Evolutionary conservation across 1,284 basidiomycete genomes (phyloP), one percentile per base, ranked within the genome.

Genomic region (Pseudozyma sp.): DNA sequence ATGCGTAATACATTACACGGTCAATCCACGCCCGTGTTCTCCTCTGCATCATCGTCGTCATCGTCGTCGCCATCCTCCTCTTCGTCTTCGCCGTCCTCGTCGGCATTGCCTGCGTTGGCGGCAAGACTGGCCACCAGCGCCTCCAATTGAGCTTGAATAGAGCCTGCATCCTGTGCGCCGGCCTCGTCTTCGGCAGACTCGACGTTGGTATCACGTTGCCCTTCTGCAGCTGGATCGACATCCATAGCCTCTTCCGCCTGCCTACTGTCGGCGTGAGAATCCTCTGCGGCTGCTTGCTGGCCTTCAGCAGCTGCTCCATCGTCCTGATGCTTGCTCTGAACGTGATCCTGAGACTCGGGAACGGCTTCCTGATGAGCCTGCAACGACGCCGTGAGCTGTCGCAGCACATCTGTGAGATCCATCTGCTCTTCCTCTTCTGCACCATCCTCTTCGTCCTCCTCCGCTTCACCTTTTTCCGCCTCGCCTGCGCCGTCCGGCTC

Each of bases 311-410:
- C 39, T 13, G 54, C 49, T 5, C 33, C 35, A 14, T 42, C 42
- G 3, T 34, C 34, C 34, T 49, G 39, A 11, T 24, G 40, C 45
- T 55, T 40, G 33, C 31, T 43, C 16, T 45, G 1, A n/a, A 4
- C 51, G 7, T 65, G 57, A n/a, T 29, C 52, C 44, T 52, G 39
- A 47, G 43, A 54, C 3, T 56, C 52, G 33, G 48, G 19, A 7
- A 43, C 59, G 39, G 44, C 49, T 45, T 64, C 56, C 10, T 51
- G 53, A 43, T 69, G 71, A 43, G 65, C 60, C 43, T 76, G 77
- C 54, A 79, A 58, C 42, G 77, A 77, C n/a, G 75, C 77, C 11
- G 77, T 79, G 34, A 79, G 62, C 39, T 77, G 77, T 19, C 57
- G 68, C 39, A 79, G 61, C 14, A 72, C 75, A 1, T 73, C 71